phyloP scores from a whole-genome alignment of 2,329 filamentous ascomycete genomes.

The Magnaporthiopsis incrustans region DNA sequence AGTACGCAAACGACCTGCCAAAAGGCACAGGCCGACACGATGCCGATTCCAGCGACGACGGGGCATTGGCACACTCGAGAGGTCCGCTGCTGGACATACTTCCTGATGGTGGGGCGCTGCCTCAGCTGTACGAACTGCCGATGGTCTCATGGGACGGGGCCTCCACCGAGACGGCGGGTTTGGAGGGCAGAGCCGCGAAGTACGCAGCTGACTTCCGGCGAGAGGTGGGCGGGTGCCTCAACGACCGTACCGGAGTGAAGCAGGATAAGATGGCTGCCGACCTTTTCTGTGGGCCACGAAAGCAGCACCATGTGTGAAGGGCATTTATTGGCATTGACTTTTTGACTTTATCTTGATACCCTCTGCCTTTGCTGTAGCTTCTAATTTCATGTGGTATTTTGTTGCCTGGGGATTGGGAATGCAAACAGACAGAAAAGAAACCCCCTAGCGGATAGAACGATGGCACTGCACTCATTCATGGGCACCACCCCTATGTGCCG shows the following conservation, averaged over 20 bases:
- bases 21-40: constrained; percentile 14
- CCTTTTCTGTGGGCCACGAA: constrained; percentile 51
- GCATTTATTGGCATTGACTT: background rate
- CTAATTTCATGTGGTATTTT: background rate
- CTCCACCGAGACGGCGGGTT: constrained; percentile 26
- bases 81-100: constrained; percentile 43
- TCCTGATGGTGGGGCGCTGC: constrained; percentile 33
- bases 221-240: constrained; percentile 57
- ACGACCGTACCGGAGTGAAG: constrained; percentile 21
- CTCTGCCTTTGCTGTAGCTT: background rate
- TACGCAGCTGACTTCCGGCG: constrained; percentile 53
- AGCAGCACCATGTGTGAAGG: background rate
- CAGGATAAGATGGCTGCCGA: constrained; percentile 40
- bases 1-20: constrained; percentile 33
- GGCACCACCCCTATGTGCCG: background rate
- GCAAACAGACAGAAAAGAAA: no score
- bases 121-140: constrained; percentile 41
- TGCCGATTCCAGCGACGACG: constrained; percentile 18
- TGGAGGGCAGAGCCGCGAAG: constrained; percentile 36
- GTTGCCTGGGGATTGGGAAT: background rate
- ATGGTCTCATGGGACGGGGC: constrained; percentile 58
- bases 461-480: background rate
- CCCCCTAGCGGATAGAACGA: background rate
- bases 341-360: background rate
- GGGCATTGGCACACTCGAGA: constrained; percentile 29